A percentile compares a stretch with the other conserved stretches of the same genome.
phyloP scores from a whole-genome alignment of 352 stramenopile species.

The Globisporangium cederbergense region DNA sequence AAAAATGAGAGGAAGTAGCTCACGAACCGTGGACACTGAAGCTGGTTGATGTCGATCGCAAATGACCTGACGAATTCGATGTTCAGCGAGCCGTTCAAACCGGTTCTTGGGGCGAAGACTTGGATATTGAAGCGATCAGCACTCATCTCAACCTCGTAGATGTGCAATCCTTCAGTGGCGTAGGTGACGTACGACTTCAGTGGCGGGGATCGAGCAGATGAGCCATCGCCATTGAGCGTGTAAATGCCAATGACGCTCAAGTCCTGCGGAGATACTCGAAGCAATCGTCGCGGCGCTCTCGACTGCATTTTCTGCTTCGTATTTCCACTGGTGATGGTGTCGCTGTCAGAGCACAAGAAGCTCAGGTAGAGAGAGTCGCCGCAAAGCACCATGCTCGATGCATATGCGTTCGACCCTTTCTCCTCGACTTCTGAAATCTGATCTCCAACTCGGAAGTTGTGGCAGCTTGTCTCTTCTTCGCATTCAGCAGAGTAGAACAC shows the following conservation, averaged over 20 bases:
- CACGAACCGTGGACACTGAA: slow-evolving; percentile 34
- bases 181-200: slow-evolving; percentile 36
- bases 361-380: slow-evolving; percentile 44
- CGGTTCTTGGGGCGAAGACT: slow-evolving; percentile 28
- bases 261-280: slow-evolving; percentile 23
- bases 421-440: slow-evolving; percentile 34
- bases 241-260: slow-evolving; percentile 17
- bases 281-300: slow-evolving; percentile 19
- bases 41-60: slow-evolving; percentile 32
- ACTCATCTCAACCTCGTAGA: slow-evolving; percentile 54
- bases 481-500: slow-evolving; percentile 23
- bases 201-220: slow-evolving; percentile 5
- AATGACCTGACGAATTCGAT: slow-evolving; percentile 29
- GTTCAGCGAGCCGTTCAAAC: slow-evolving; percentile 6
- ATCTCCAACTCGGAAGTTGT: slow-evolving; percentile 26
- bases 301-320: slow-evolving; percentile 3
- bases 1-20: slow-evolving; percentile 35
- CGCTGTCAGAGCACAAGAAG: slow-evolving; percentile 27
- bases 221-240: neutral
- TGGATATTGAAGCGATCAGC: slow-evolving; percentile 33
- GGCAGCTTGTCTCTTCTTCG: slow-evolving; percentile 16
- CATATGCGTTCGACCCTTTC: slow-evolving; percentile 23
- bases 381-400: slow-evolving; percentile 49
- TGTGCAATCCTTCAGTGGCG: slow-evolving; percentile 40
- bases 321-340: slow-evolving; percentile 17